Evolutionary conservation across 208 protist species (phyloP), one percentile per base, ranked within the genome.

Genomic region (Crithidia thermophila): DNA sequence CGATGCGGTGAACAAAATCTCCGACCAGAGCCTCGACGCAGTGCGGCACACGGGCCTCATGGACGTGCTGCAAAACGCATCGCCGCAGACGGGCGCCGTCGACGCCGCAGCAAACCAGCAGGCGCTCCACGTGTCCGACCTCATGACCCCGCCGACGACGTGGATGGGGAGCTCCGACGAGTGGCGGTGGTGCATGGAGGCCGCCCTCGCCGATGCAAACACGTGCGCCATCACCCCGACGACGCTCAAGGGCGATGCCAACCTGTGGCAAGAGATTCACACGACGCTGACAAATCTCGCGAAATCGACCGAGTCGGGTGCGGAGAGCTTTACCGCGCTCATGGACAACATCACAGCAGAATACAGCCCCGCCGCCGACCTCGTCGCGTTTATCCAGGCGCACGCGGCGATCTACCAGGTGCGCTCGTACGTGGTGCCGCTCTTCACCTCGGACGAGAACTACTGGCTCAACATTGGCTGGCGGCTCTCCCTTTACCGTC

Each of bases 381-480:
- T 86, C 27, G 74, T 90, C 11, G 56, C 60, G 16, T 84, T 69
- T 51, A 18, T 90, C n/a, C 57, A 75, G n/a, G 58, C 64, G 4
- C 63, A 77, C 39, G 27, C 34, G 23, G 56, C 49, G 1, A 62
- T 79, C 4, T 57, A 78, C 56, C 11, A 28, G 25, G 78, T 85
- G 45, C 77, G 77, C 25, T 84, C 80, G 13, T 57, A 56, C 34
- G 51, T 77, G 23, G 84, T 90, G 20, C 84, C 84, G 23, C 71
- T 67, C 34, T 79, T 79, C 56, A 67, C 77, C 3, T 71, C 65
- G 4, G 84, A 90, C 49, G 77, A 78, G 20, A 20, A 77, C 58
- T 90, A 85, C 68, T 90, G 80, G 84, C 57, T 82, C 57, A 84
- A 78, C 45, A 21, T 86, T 10, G 75, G 56, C 10, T 90, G 84